Evolutionary conservation across 352 stramenopile species (phyloP).

Genomic region (Phytophthora colocasiae): DNA sequence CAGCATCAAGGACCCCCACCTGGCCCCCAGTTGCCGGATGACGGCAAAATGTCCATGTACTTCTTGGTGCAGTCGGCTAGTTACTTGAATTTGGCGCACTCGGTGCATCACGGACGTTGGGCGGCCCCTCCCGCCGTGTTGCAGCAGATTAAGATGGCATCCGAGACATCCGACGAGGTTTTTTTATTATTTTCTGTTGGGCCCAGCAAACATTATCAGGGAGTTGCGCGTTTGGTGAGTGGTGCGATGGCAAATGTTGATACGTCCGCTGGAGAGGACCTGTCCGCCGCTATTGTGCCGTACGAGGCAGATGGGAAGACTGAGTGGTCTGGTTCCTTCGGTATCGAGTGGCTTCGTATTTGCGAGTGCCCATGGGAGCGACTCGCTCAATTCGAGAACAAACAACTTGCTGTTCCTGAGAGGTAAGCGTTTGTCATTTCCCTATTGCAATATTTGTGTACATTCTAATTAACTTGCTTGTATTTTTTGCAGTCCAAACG

Average conservation of each 20-base stretch:
- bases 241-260: slow-evolving; percentile 49
- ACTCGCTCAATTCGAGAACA: slow-evolving; percentile 75
- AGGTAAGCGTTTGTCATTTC: slow-evolving; percentile 44
- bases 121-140: slow-evolving; percentile 54
- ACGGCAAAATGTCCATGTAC: slow-evolving; percentile 83
- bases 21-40: slow-evolving; percentile 60
- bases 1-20: slow-evolving; percentile 8
- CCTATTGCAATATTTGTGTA: not conserved
- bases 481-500: slow-evolving; percentile 57
- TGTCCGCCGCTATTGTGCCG: slow-evolving; percentile 55
- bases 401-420: slow-evolving; percentile 61
- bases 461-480: too few species aligned
- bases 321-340: slow-evolving; percentile 70
- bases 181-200: slow-evolving; percentile 83
- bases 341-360: slow-evolving; percentile 86
- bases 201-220: slow-evolving; percentile 85
- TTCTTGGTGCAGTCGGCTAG: slow-evolving; percentile 82
- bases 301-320: slow-evolving; percentile 61
- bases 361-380: slow-evolving; percentile 90
- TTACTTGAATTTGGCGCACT: slow-evolving; percentile 86
- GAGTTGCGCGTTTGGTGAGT: slow-evolving; percentile 56
- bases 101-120: slow-evolving; percentile 82
- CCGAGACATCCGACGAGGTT: slow-evolving; percentile 79
- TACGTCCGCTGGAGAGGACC: slow-evolving; percentile 50
- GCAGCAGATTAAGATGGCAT: slow-evolving; percentile 73